phyloP scores from a whole-genome alignment of 2,329 filamentous ascomycete genomes.

The Chaetomium olivaceum region DNA sequence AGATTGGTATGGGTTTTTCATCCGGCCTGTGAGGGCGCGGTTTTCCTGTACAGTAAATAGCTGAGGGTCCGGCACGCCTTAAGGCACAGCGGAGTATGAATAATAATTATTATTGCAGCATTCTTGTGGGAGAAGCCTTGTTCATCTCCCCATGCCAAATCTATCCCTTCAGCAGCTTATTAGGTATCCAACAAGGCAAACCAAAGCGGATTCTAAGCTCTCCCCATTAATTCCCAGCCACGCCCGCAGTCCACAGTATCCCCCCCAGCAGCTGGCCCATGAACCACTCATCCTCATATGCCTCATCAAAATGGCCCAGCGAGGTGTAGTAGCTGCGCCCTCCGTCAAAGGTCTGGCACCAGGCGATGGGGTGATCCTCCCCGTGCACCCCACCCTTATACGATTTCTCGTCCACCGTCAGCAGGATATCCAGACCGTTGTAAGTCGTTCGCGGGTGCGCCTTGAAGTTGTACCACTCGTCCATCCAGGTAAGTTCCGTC shows the following conservation, averaged over 20 bases:
- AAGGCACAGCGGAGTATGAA: no score
- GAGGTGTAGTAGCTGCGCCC: slow-evolving; percentile 45
- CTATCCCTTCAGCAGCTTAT: no score
- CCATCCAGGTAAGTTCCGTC: slow-evolving; percentile 38
- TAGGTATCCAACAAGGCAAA: no score
- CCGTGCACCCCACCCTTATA: slow-evolving; percentile 42
- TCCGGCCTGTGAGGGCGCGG: no score
- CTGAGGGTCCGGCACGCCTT: no score
- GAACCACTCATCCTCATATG: slow-evolving; percentile 41
- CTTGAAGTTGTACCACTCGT: slow-evolving; percentile 48
- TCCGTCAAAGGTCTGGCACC: slow-evolving; percentile 44
- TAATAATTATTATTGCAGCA: neutral
- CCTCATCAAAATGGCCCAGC: slow-evolving; percentile 45
- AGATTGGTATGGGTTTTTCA: no score
- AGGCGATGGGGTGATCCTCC: slow-evolving; percentile 43
- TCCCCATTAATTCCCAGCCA: neutral
- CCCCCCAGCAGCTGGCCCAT: slow-evolving; percentile 32
- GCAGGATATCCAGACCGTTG: slow-evolving; percentile 37
- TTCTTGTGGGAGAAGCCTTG: neutral
- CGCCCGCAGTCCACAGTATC: slow-evolving; percentile 34
- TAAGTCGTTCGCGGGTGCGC: slow-evolving; percentile 33
- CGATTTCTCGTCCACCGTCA: slow-evolving; percentile 40
- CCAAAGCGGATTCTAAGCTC: no score
- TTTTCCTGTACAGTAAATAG: no score
- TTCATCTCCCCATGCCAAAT: neutral